Base-by-base conservation (phyloP, 2,329 filamentous ascomycete species). In the Colletotrichum sp. region DNA sequence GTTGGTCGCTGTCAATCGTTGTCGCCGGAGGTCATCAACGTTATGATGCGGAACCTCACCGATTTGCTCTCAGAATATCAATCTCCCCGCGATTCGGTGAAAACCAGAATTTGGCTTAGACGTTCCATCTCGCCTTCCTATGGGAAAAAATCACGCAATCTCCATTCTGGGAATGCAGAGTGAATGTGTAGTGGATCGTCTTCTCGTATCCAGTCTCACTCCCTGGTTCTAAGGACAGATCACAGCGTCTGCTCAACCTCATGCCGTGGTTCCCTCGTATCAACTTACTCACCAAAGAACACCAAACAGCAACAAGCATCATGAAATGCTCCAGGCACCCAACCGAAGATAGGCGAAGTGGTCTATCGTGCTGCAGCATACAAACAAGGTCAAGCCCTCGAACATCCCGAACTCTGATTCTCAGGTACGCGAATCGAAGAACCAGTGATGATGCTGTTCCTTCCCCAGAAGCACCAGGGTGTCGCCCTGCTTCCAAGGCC, bases 401-500 rank as follows among this genome's bases (percentile, higher is more conserved):
- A 30, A 55, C 62, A 13, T 32, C 39, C 16, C 62, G 21, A 67
- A 68, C 55, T 44, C 8, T 16, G 39, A 44, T 55, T 55, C 16
- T 44, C 68, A 59, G 62, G 68, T 21, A 72, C 39, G 30, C 36
- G 36, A 49, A 15, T 30, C 24, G 6, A 1, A 30, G 68, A 63
- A 24, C 72, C 55, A 68, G 63, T 72, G 57, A 72, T 18, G 55
- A 36, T 52, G 26, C 55, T 64, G 24, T 24, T 62, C 28, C 34
- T 65, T 26, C 36, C 24, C 28, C 62, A 26, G 36, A 44, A 30
- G n/a, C 18, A 10, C 21, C 24, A 63, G 34, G 57, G 69, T 64
- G 15, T 10, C 12, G 62, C 68, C 69, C 63, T 75, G 72, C 55
- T 55, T 62, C 63, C 8, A 13, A 34, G 21, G 34, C 21, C 26